These are phyloP conservation scores for Aureobasidium mangrovei DNA, from an alignment of 2,329 filamentous ascomycete genomes.

Conservation along the genomic window DNA sequence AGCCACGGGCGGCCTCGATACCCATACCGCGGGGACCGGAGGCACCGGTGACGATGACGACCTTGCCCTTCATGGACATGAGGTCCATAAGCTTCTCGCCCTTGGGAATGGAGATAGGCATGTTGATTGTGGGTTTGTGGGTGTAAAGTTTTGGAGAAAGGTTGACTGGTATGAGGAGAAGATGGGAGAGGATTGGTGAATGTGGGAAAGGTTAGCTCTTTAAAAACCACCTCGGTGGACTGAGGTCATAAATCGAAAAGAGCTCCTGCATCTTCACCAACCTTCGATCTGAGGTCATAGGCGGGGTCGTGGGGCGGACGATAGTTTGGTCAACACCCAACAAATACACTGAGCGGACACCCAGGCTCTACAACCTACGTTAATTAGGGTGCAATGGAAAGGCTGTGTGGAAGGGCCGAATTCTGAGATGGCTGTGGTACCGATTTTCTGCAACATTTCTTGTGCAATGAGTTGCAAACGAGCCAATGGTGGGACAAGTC, in stretches of 20 bases:
- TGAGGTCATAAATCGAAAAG: slow-evolving; percentile 8
- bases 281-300: slow-evolving; percentile 9
- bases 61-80: slow-evolving; percentile 45
- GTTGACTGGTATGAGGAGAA: not conserved
- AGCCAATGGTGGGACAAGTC: not conserved
- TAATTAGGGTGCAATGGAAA: not conserved
- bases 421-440: not conserved
- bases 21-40: slow-evolving; percentile 59
- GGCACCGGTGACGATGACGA: slow-evolving; percentile 44
- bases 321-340: slow-evolving; percentile 10
- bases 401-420: slow-evolving; percentile 2
- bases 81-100: slow-evolving; percentile 50
- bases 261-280: slow-evolving; percentile 1
- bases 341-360: not conserved
- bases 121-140: slow-evolving; percentile 14
- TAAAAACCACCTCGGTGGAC: slow-evolving; percentile 1
- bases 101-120: slow-evolving; percentile 31
- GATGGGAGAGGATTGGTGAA: slow-evolving; percentile 5
- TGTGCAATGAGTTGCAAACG: not conserved
- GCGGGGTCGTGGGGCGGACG: slow-evolving; percentile 12
- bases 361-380: not conserved
- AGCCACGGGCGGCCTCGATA: slow-evolving; percentile 56
- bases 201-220: not conserved
- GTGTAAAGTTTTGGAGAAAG: slow-evolving; percentile 8
- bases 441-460: not conserved